Evolutionary conservation across 371 early-diverging fungal genomes (phyloP), one percentile per base, ranked within the genome.

Genomic region (Mucor mucedo): DNA sequence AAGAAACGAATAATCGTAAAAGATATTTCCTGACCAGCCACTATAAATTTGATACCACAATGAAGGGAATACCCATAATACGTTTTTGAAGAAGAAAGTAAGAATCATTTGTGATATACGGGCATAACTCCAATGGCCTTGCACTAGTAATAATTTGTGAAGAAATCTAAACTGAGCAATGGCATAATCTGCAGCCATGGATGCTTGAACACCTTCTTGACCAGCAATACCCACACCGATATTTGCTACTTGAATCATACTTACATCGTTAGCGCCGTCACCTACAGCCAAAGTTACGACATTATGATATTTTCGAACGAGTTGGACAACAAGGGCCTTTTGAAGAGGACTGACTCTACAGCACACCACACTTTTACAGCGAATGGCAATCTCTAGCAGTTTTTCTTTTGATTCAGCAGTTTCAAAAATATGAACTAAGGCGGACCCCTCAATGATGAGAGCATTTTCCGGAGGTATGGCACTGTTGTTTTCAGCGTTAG

Each of bases 211-310:
- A 40, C 82, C 98, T 79, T 97, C 98, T 70, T 93, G 90, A 21
- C 98, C 98, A 7, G 89, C 85, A 62, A 97, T 97, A 48, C 94
- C 98, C 21, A 97, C 89, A 30, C 98, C 74, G 41, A 99, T 90
- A 77, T 98, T 90, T 10, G 99, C 97, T 4, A 92, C 95, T 77
- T 95, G 89, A 77, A 93, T 92, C 96, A 92, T 95, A 58, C 83
- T 91, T 55, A 93, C 98, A 80, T 96, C 97, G 71, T 96, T 96
- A 57, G 98, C 98, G 8, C 99, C 99, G 77, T 99, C 99, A 16
- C 99, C 99, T 48, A 99, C 94, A 11, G 94, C 98, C 55, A 95
- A 83, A 57, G 93, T 95, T 48, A 89, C 88, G 27, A 89, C 88
- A 38, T 77, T 85, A 52, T 82, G 83, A 39, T 89, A 91, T 52